Evolutionary conservation across 208 protist species (phyloP).

Genomic region (Vickermania ingenoplastis): DNA sequence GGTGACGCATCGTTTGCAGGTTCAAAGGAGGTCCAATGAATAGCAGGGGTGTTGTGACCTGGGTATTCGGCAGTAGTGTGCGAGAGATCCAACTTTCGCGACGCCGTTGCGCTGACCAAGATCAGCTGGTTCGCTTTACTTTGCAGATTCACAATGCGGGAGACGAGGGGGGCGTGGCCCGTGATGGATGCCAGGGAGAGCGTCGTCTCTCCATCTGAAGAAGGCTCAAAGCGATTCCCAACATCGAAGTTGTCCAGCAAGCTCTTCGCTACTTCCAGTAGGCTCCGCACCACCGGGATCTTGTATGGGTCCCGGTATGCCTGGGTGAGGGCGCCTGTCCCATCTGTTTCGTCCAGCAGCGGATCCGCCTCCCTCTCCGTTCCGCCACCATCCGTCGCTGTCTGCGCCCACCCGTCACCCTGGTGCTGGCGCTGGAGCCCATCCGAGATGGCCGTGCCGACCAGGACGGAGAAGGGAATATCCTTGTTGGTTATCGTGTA

Average conservation of each 20-base stretch:
- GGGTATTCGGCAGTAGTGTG: not conserved
- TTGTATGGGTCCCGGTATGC: conserved; percentile 20
- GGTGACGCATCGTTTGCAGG: no score
- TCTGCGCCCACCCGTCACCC: not conserved
- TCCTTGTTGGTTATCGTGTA: not conserved
- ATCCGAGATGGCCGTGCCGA: not conserved
- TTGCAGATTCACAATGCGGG: conserved; percentile 18
- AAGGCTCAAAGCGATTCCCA: conserved; percentile 4
- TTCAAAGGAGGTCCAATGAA: not conserved
- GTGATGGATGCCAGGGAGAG: conserved; percentile 48
- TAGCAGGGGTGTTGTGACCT: not conserved
- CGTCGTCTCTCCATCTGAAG: conserved; percentile 39
- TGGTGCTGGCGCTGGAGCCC: not conserved
- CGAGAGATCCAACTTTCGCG: not conserved
- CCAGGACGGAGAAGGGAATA: not conserved
- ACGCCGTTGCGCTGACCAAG: not conserved
- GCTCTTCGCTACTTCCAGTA: conserved; percentile 19
- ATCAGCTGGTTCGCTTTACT: not conserved
- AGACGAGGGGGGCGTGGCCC: conserved; percentile 41
- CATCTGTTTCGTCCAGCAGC: not conserved
- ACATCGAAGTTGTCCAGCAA: conserved; percentile 7
- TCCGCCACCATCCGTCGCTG: not conserved
- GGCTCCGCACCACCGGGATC: conserved; percentile 16
- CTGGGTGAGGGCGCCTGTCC: not conserved
- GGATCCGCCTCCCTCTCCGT: not conserved